Evolutionary conservation across 208 protist genomes (phyloP).

Genomic region (Leishmania braziliensis): DNA sequence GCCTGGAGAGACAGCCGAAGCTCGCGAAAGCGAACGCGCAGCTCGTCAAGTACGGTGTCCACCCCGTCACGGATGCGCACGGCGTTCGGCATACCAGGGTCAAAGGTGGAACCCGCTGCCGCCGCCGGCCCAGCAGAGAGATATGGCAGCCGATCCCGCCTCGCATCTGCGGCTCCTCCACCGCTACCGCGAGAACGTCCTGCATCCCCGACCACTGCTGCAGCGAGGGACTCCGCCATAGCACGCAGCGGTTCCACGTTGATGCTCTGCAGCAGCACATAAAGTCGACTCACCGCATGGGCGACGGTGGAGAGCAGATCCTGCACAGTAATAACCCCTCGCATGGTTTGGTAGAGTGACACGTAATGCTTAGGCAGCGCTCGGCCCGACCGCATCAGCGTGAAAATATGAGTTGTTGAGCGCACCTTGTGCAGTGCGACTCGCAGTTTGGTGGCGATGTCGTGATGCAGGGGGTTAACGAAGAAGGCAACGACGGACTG

Average conservation of each 20-base stretch:
- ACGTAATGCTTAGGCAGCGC: conserved; percentile 62
- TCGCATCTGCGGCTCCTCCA: neutral
- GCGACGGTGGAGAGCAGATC: conserved; percentile 45
- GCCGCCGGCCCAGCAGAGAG: neutral
- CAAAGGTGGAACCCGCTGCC: neutral
- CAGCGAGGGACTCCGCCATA: conserved; percentile 40
- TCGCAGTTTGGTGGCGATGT: conserved; percentile 51
- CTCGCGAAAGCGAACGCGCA: conserved; percentile 34
- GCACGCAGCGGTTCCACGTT: conserved; percentile 30
- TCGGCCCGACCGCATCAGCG: conserved; percentile 64
- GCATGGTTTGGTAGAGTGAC: conserved; percentile 55
- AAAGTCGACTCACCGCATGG: conserved; percentile 46
- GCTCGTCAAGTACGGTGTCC: conserved; percentile 40
- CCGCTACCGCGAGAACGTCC: neutral
- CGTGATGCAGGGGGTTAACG: conserved; percentile 38
- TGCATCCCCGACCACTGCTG: conserved; percentile 16
- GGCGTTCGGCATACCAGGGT: no score
- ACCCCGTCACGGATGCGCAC: conserved; percentile 30
- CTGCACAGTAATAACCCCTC: conserved; percentile 43
- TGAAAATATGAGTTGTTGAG: conserved; percentile 63
- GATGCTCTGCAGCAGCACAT: conserved; percentile 41
- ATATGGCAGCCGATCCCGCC: neutral
- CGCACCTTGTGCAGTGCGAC: conserved; percentile 51
- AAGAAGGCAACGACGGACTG: conserved; percentile 77
- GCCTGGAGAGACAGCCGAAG: conserved; percentile 28